These are phyloP conservation scores for Lunularia cruciata DNA, from an alignment of 225 moss, liverwort and hornwort genomes.

Conservation along the genomic window DNA sequence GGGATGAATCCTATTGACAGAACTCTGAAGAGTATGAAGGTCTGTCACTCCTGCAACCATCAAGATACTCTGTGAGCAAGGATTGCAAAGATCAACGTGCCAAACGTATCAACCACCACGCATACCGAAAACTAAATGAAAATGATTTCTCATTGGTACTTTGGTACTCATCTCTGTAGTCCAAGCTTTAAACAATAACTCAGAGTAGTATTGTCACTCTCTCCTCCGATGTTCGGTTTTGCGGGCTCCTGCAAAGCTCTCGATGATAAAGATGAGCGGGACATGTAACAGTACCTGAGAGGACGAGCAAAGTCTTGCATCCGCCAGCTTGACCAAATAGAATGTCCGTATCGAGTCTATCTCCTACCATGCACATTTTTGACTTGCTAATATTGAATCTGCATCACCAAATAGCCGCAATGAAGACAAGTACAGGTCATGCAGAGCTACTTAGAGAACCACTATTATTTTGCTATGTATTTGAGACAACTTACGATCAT, in stretches of 20 bases:
- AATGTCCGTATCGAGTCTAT: slow-evolving; percentile 93
- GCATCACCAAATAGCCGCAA: slow-evolving; percentile 22
- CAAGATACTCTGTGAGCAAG: too few relatives aligned
- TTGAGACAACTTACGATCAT: not conserved
- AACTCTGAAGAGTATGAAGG: slow-evolving; percentile 67
- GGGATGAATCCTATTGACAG: slow-evolving; percentile 65
- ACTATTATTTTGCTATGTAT: not conserved
- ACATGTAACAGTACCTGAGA: slow-evolving; percentile 58
- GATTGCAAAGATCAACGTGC: too few relatives aligned
- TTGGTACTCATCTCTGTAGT: too few relatives aligned
- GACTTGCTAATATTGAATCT: slow-evolving; percentile 84
- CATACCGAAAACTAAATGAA: too few relatives aligned
- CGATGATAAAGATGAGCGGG: too few relatives aligned
- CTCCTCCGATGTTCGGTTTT: too few relatives aligned
- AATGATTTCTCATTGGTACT: too few relatives aligned
- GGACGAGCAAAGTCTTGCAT: slow-evolving; percentile 78
- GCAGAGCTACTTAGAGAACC: not conserved
- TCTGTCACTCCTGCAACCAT: slow-evolving; percentile 74
- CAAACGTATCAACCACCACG: too few relatives aligned
- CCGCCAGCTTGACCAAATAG: slow-evolving; percentile 95
- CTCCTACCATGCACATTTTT: slow-evolving; percentile 96
- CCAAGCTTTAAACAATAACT: too few relatives aligned
- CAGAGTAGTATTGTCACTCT: too few relatives aligned
- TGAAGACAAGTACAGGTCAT: not conserved
- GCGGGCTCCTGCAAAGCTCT: too few relatives aligned